Conservation (phyloP, 2,329 filamentous ascomycete species). For the Nigrospora oryzae region DNA sequence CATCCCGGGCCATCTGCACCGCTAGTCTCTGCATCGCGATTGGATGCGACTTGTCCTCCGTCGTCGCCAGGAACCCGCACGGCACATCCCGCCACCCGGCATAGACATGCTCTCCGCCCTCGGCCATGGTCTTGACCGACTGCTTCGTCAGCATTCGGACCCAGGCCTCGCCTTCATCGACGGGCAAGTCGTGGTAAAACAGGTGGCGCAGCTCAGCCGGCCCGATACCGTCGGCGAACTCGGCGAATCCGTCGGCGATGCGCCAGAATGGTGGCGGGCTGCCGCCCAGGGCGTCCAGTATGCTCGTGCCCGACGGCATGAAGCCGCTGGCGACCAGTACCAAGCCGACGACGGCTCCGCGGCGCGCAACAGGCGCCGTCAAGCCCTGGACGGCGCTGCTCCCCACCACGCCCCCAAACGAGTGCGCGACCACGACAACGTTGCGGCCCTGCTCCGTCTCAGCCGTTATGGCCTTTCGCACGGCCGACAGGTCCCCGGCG, state of each 20-base stretch:
- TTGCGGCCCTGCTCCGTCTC: slow-evolving; percentile 16
- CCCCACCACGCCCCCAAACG: background rate
- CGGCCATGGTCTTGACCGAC: slow-evolving; percentile 32
- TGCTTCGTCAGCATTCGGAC: slow-evolving; percentile 29
- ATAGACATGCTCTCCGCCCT: slow-evolving; percentile 33
- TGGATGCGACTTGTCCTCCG: slow-evolving; percentile 27
- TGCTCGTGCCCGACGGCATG: background rate
- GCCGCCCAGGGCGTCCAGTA: background rate
- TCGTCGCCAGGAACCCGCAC: too few species aligned
- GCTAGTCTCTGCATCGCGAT: slow-evolving; percentile 26
- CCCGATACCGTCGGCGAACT: slow-evolving; percentile 21
- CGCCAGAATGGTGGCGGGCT: slow-evolving; percentile 12
- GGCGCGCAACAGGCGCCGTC: background rate
- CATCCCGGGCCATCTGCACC: slow-evolving; percentile 27
- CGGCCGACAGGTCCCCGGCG: slow-evolving; percentile 30
- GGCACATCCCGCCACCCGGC: slow-evolving; percentile 32
- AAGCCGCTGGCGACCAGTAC: background rate
- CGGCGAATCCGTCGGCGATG: slow-evolving; percentile 29
- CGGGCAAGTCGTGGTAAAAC: slow-evolving; percentile 41
- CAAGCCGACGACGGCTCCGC: background rate
- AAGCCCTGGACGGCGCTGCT: background rate
- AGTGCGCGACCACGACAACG: background rate
- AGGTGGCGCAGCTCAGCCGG: slow-evolving; percentile 18
- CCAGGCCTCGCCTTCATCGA: slow-evolving; percentile 33
- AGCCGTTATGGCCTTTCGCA: slow-evolving; percentile 22